Evolutionary conservation across 345 rosid genomes (phyloP), one percentile per base, ranked within the genome.

Genomic region (Populus davidiana): DNA sequence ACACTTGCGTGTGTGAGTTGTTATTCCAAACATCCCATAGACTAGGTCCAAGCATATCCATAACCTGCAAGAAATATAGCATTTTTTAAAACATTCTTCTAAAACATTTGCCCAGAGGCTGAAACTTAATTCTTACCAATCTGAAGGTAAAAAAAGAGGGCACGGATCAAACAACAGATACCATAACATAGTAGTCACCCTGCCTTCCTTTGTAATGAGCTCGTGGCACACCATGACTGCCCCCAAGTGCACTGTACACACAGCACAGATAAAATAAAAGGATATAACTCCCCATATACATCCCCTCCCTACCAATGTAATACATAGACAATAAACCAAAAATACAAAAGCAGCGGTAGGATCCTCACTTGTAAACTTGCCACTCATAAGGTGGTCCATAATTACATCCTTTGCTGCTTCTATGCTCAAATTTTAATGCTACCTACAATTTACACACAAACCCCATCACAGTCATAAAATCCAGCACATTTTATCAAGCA

Each of bases 321-420:
- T 17, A 52, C 49, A 20, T 49, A 69, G 62, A 35, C 69, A 10
- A 44, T 13, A 43, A n/a, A 61, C 16, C 31, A 76, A 20, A 38
- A 38, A 47, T 41, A 75, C 63, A 74, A 33, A 33, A 74, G 59
- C 43, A 27, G 59, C 5, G 10, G 38, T 27, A 67, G 69, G 76
- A n/a, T 10, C 12, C 98, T 86, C 81, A 96, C 99, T 79, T 87
- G 90, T 96, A 95, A 83, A 96, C 99, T 89, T 96, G 99, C 99
- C 98, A 93, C 92, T 96, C 99, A 49, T 91, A 88, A 0, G 99
- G 98, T 1, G 98, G 98, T 54, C 96, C 96, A 87, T 88, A 87
- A 85, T 81, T 93, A 83, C 99, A 95, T 70, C 98, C 99, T 88
- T 95, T 95, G 89, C 99, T 95, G 83, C 86, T 95, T 82, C 88